Conservation (phyloP, 2,329 filamentous ascomycete genomes). For the Talaromyces sp. region DNA sequence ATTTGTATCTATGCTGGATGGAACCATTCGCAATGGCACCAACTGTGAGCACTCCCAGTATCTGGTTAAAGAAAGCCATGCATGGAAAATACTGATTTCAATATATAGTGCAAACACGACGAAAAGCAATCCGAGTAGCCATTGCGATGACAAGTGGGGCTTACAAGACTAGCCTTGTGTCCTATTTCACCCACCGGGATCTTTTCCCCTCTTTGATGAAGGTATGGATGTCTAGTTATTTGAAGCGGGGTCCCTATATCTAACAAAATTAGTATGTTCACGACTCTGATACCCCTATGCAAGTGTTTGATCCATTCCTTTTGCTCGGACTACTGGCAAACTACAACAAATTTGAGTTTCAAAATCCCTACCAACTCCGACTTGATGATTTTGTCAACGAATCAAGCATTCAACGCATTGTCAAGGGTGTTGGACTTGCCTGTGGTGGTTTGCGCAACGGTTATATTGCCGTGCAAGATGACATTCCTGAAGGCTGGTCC, state of each 20-base stretch:
- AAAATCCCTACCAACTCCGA: constrained; percentile 91
- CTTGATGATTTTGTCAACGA: constrained; percentile 97
- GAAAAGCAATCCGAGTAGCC: constrained; percentile 78
- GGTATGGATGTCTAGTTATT: constrained; percentile 52
- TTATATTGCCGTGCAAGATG: constrained; percentile 86
- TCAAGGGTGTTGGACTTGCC: constrained; percentile 72
- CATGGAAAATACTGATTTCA: neutral
- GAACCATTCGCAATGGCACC: constrained; percentile 76
- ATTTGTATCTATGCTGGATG: constrained; percentile 80
- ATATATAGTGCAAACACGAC: constrained; percentile 67
- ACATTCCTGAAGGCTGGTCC: constrained; percentile 87
- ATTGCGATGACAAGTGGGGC: constrained; percentile 88
- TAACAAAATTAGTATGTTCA: constrained; percentile 68
- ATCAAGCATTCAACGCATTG: constrained; percentile 77
- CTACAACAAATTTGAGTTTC: constrained; percentile 99
- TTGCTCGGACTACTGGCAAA: constrained; percentile 87
- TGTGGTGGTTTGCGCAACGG: constrained; percentile 69
- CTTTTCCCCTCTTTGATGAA: constrained; percentile 95
- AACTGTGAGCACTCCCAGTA: constrained; percentile 57
- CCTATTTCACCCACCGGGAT: constrained; percentile 93
- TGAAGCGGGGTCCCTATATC: constrained; percentile 10
- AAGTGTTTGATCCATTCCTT: constrained; percentile 73
- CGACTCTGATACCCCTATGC: constrained; percentile 68
- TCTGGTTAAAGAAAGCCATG: no score
- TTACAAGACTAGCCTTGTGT: constrained; percentile 90